Evolutionary conservation across 2,329 filamentous ascomycete genomes (phyloP), one percentile per base, ranked within the genome.

Genomic region (Fusarium sp.): DNA sequence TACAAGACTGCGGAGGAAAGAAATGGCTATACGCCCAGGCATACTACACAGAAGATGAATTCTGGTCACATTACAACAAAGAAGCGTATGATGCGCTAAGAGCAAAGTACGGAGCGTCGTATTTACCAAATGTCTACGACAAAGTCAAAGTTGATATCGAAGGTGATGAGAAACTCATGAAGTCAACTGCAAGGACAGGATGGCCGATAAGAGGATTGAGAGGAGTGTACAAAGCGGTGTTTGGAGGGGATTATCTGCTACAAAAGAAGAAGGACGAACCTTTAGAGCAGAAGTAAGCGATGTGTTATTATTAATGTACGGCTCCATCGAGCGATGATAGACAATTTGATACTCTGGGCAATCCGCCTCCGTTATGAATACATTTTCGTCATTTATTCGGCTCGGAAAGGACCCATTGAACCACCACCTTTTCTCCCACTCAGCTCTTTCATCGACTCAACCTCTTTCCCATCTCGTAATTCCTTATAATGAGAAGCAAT

Each of bases 21-120:
- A 93, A 93, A 80, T 92, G 90, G 84, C 81, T 93, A 3, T 93
- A 93, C 70, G 90, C 90, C 2, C 90, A 93, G 63, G 88, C 89
- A 0, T 93, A 90, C 79, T 92, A 92, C 78, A 88, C 85, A 6
- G 87, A 91, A 76, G 85, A 88, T 0, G 91, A 93, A 71, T 93
- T 93, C 77, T 93, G 91, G 91, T 79, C 82, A 14, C 84, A 88
- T 58, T 93, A 92, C 68, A 87, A 92, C 76, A 83, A 84, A 41
- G 74, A 81, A 12, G 88, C 87, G 76, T 92, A 93, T 68, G 87
- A 92, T 47, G 79, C 76, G 5, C 80, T 93, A 57, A 81, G 91
- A 22, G 78, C 79, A 29, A 89, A 87, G 75, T 93, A 92, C 75
- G 80, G 83, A 8, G 91, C 91, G 0, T 81, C 81, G 3, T 86